Conservation (phyloP, 1,139 yeast genomes). For the Hyphopichia khmerensis region DNA sequence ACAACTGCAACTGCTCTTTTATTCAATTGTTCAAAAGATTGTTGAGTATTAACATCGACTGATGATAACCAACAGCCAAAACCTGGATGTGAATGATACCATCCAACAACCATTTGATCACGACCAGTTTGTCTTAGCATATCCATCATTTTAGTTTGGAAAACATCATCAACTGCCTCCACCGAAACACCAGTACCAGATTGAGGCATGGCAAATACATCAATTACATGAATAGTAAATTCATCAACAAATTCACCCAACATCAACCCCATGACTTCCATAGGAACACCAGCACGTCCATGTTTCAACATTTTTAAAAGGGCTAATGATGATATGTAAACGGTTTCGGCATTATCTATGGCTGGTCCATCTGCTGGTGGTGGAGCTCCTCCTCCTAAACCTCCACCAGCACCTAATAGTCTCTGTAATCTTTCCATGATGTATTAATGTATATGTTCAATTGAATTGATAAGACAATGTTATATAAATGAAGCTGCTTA, state of each 20-base stretch:
- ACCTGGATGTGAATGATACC: conserved; percentile 99
- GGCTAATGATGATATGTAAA: conserved; percentile 93
- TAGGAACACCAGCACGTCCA: conserved; percentile 99
- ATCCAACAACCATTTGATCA: conserved; percentile 97
- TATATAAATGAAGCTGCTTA: no score
- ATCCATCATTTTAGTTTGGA: conserved; percentile 99
- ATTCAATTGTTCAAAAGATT: conserved; percentile 93
- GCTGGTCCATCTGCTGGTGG: conserved; percentile 71
- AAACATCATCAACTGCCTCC: conserved; percentile 98
- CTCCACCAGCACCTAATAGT: conserved; percentile 62
- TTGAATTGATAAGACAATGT: no score
- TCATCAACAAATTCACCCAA: conserved; percentile 98
- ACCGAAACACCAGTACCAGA: conserved; percentile 98
- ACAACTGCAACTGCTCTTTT: conserved; percentile 97
- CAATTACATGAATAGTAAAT: conserved; percentile 94
- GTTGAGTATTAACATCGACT: conserved; percentile 97
- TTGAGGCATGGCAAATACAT: conserved; percentile 99
- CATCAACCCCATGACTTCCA: conserved; percentile 99
- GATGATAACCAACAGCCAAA: conserved; percentile 99
- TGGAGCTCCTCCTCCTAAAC: conserved; percentile 53
- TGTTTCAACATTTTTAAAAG: conserved; percentile 94
- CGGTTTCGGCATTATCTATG: conserved; percentile 94
- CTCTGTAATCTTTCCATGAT: conserved; percentile 75
- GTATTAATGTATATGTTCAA: neutral
- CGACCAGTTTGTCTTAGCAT: conserved; percentile 98